Evolutionary conservation across 2,329 filamentous ascomycete species (phyloP).

Genomic region (Ascomycota sp.): DNA sequence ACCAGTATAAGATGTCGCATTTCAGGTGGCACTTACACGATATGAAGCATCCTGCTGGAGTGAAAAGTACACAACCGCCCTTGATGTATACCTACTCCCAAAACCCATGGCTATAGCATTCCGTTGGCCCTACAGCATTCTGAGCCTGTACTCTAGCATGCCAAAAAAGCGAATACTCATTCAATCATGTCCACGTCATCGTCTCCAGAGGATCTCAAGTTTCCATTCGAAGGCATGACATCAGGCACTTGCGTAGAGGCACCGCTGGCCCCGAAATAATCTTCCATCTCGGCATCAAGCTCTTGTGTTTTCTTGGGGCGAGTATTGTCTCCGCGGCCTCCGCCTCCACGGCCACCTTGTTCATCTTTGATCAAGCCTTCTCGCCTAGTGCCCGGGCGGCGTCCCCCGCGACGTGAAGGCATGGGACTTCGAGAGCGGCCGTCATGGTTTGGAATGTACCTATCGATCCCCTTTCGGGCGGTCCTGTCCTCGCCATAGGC

Average conservation of each 20-base stretch:
- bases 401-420: constrained; percentile 28
- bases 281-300: constrained; percentile 89
- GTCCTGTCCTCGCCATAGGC: constrained; percentile 33
- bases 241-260: constrained; percentile 14
- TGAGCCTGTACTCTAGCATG: no score
- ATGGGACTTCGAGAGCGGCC: constrained; percentile 39
- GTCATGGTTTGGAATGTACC: constrained; percentile 48
- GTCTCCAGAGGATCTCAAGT: constrained; percentile 8
- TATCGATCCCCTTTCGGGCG: constrained; percentile 49
- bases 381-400: constrained; percentile 27
- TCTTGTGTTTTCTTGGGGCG: constrained; percentile 74
- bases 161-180: constrained; percentile 11
- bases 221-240: constrained; percentile 7
- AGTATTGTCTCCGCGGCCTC: constrained; percentile 23
- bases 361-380: constrained; percentile 15
- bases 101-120: no score
- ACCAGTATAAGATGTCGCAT: no score
- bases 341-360: constrained; percentile 17
- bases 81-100: no score
- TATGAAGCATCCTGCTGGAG: no score
- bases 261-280: constrained; percentile 51
- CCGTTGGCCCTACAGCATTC: no score
- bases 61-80: no score
- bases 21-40: no score
- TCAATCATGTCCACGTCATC: constrained; percentile 57